Conservation (phyloP, 306 rosid genomes). For the Urtica urens region DNA sequence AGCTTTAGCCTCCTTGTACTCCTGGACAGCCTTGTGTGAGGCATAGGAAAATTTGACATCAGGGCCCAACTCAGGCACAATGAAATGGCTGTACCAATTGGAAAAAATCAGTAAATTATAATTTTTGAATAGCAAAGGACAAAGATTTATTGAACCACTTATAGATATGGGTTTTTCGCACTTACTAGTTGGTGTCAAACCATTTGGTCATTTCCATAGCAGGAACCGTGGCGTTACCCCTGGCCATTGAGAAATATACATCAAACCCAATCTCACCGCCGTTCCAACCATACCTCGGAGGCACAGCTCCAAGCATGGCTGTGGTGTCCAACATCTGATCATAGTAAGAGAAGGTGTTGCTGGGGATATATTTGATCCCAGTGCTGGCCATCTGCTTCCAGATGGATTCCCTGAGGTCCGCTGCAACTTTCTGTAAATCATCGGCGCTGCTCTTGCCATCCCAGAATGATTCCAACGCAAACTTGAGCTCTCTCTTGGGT, state of each 20-base stretch:
- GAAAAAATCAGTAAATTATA: background rate
- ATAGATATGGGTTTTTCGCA: no score
- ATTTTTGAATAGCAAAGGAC: background rate
- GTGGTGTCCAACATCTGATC: slow-evolving; percentile 81
- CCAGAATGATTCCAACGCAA: slow-evolving; percentile 86
- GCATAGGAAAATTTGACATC: slow-evolving; percentile 63
- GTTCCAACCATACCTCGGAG: slow-evolving; percentile 69
- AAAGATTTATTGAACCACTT: no score
- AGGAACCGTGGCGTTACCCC: slow-evolving; percentile 85
- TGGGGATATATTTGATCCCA: slow-evolving; percentile 83
- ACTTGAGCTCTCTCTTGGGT: slow-evolving; percentile 95
- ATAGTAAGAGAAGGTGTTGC: slow-evolving; percentile 75
- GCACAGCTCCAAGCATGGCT: slow-evolving; percentile 78
- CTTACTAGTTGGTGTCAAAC: slow-evolving; percentile 97
- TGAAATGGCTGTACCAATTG: slow-evolving; percentile 65
- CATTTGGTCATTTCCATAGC: slow-evolving; percentile 99
- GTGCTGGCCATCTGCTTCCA: slow-evolving; percentile 78
- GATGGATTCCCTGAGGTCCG: slow-evolving; percentile 70
- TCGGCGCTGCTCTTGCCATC: slow-evolving; percentile 80
- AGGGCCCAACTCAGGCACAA: slow-evolving; percentile 91
- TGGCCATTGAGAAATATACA: slow-evolving; percentile 92
- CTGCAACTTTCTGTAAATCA: slow-evolving; percentile 68
- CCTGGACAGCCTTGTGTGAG: slow-evolving; percentile 87
- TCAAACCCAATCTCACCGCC: slow-evolving; percentile 81
- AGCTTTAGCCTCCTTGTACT: slow-evolving; percentile 94